Base-by-base conservation (phyloP, 164 flowering plant species). In the Macadamia tetraphylla region DNA sequence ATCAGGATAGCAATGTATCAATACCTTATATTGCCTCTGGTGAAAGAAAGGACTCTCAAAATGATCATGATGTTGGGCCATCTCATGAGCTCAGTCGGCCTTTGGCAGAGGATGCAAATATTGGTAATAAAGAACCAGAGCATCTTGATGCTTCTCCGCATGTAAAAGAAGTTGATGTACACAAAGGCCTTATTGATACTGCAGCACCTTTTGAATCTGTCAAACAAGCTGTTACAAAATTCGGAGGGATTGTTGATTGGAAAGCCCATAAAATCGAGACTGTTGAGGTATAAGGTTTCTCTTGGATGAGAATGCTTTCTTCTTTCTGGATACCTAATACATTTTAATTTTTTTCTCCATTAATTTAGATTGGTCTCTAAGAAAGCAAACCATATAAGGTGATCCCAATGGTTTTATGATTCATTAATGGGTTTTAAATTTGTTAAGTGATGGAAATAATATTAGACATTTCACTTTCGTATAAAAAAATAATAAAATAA, bases 231-330 rank as follows among this genome's bases (percentile, higher is more conserved):
- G 98, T 94, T 56, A 83, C 94, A 60, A 91, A 82, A 80, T 94
- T 89, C 78, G 98, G 97, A 68, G 97, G 97, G 46, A 91, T 91
- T 64, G 88, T 86, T 66, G 96, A 91, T 69, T 91, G 97, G 94
- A 94, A 91, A 79, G 97, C 98, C 66, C 98, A 91, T 74, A 86
- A 76, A 74, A 67, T 85, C 63, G 86, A 87, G 71, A 86, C 86
- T 49, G 86, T 84, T 57, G 97, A 90, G 97, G 98, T 87, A 81
- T 44, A 35, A 53, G 60, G 43, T 62, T 68, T 63, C 43, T 31
- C 46, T 49, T 56, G 1, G 58, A 46, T 67, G 44, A 17, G 44
- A 17, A 2, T 29, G 17, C 29, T 18, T 29, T 49, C 31, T 2
- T 40, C 8, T 10, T 66, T 57, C 1, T 31, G 30, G 30, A 29